These are phyloP conservation scores for Cucurbita maxima DNA, from an alignment of 306 rosid genomes.

Conservation along the genomic window DNA sequence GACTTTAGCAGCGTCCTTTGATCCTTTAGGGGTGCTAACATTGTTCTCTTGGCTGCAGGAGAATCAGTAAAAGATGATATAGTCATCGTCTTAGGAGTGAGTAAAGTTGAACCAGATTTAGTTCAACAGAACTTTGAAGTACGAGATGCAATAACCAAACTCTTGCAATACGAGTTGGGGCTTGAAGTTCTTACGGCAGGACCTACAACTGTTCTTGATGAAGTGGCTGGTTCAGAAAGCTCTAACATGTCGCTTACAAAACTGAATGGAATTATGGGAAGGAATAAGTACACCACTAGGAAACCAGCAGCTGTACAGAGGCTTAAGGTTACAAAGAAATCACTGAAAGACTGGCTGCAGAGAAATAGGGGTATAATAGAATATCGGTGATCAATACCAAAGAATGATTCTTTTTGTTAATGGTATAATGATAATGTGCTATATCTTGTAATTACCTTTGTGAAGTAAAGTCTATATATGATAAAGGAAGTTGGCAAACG, in stretches of 20 bases:
- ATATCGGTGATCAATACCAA: background rate
- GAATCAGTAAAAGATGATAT: constrained; percentile 56
- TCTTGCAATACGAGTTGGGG: constrained; percentile 58
- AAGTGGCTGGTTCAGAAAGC: constrained; percentile 15
- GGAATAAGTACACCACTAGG: constrained; percentile 35
- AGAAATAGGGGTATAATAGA: constrained; percentile 15
- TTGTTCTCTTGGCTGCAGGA: constrained; percentile 27
- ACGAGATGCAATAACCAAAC: constrained; percentile 49
- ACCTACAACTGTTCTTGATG: constrained; percentile 24
- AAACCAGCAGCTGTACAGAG: constrained; percentile 62
- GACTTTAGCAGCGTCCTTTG: no score
- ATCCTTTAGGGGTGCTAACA: background rate
- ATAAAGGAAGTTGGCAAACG: no score
- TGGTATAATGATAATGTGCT: background rate
- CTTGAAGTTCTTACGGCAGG: constrained; percentile 48
- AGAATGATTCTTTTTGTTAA: background rate
- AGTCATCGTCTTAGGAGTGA: constrained; percentile 56
- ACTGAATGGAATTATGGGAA: constrained; percentile 16
- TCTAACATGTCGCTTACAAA: constrained; percentile 13
- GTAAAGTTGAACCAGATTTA: constrained; percentile 29
- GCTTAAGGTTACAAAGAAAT: constrained; percentile 57
- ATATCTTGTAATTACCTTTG: background rate
- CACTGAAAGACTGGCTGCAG: constrained; percentile 53
- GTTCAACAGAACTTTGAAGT: constrained; percentile 29
- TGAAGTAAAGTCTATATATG: background rate